Evolutionary conservation across 1,284 basidiomycete species (phyloP).

Genomic region (Sanguinoderma infundibulare): DNA sequence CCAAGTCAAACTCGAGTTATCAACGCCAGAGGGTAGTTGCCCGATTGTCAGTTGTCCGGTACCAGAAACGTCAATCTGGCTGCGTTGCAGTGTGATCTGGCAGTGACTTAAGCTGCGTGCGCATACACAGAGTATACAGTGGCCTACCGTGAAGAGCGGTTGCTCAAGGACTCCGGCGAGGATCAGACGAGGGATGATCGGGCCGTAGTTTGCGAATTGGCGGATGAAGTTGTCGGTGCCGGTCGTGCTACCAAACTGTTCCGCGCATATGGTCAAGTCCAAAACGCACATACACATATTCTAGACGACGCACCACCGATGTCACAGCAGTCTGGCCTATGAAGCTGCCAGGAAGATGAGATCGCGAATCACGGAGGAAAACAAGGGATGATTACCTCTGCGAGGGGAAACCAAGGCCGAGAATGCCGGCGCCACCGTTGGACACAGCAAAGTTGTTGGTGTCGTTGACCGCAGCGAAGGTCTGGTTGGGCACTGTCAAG

Average conservation of each 20-base stretch:
- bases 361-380: too few relatives aligned
- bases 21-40: constrained; percentile 41
- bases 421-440: constrained; percentile 42
- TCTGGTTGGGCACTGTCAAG: constrained; percentile 38
- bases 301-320: constrained; percentile 31
- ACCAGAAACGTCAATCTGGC: constrained; percentile 42
- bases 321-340: constrained; percentile 44
- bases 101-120: not conserved
- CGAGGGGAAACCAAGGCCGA: constrained; percentile 44
- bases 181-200: constrained; percentile 49
- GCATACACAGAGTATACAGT: not conserved
- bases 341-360: constrained; percentile 31
- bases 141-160: constrained; percentile 48
- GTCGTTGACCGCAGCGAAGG: constrained; percentile 40
- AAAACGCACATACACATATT: not conserved
- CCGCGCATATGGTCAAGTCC: not conserved
- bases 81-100: constrained; percentile 45
- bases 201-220: constrained; percentile 45
- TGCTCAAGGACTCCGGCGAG: constrained; percentile 44
- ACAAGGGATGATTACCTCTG: constrained; percentile 32
- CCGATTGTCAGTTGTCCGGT: constrained; percentile 45
- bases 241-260: constrained; percentile 31
- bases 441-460: constrained; percentile 41
- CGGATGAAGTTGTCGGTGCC: constrained; percentile 46
- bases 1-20: constrained; percentile 47